Evolutionary conservation across 2,329 filamentous ascomycete species (phyloP).

Genomic region (Diaporthe eres): DNA sequence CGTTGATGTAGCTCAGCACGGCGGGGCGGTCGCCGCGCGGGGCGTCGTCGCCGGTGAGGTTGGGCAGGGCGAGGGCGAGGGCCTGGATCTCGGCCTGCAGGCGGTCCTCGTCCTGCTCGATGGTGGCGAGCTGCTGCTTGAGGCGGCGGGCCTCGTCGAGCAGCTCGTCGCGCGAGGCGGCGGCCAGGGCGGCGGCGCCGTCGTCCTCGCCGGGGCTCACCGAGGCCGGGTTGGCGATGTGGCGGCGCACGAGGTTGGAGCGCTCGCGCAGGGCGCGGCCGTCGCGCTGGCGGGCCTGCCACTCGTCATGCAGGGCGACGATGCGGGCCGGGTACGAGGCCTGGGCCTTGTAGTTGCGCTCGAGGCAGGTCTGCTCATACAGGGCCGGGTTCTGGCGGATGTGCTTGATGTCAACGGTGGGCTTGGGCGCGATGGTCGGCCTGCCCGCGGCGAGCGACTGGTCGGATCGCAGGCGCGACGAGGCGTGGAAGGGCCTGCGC

Average conservation of each 20-base stretch:
- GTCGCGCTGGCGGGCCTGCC: conserved; percentile 72
- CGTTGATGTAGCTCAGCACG: conserved; percentile 84
- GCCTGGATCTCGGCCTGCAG: conserved; percentile 76
- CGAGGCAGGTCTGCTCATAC: conserved; percentile 85
- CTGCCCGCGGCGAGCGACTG: conserved; percentile 51
- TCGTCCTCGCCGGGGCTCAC: conserved; percentile 59
- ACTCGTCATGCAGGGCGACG: conserved; percentile 67
- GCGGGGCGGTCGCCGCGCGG: conserved; percentile 77
- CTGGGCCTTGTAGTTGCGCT: conserved; percentile 82
- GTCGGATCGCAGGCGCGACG: conserved; percentile 38
- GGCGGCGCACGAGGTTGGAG: conserved; percentile 74
- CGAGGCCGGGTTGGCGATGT: conserved; percentile 67
- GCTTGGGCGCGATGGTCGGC: conserved; percentile 82
- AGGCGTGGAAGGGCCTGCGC: conserved; percentile 34
- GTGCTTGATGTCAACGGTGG: conserved; percentile 86
- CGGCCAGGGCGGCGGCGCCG: conserved; percentile 48
- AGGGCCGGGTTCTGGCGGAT: conserved; percentile 88
- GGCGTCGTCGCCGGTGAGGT: conserved; percentile 83
- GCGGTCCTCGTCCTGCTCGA: conserved; percentile 73
- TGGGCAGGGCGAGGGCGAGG: conserved; percentile 85
- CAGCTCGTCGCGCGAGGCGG: conserved; percentile 63
- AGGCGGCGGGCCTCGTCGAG: conserved; percentile 74
- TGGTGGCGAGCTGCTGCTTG: conserved; percentile 72
- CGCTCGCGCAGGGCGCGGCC: conserved; percentile 74
- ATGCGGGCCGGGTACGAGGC: conserved; percentile 70